These are phyloP conservation scores for Syzygium jambos DNA, from an alignment of 345 rosid genomes.

Conservation along the genomic window DNA sequence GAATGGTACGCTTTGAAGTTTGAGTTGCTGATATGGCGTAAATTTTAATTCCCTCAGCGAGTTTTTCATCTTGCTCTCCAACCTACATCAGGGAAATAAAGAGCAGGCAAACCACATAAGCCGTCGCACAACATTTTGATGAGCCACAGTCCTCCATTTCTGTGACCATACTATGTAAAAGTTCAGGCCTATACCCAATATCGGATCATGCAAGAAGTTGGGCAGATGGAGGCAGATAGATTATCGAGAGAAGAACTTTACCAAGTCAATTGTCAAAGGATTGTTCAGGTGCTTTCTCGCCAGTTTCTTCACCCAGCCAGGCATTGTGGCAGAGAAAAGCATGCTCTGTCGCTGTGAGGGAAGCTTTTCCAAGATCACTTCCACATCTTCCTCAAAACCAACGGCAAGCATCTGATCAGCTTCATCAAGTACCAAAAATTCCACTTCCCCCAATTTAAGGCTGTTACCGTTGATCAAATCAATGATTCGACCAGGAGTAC, in stretches of 20 bases:
- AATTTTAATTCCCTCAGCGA: constrained; percentile 90
- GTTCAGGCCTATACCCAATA: neutral
- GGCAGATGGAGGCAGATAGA: neutral
- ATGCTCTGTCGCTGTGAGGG: constrained; percentile 84
- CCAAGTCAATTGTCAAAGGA: constrained; percentile 92
- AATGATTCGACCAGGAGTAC: constrained; percentile 94
- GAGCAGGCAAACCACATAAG: neutral
- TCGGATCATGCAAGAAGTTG: neutral
- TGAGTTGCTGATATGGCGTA: constrained; percentile 74
- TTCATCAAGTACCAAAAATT: constrained; percentile 95
- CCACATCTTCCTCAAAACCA: constrained; percentile 96
- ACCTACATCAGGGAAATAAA: constrained; percentile 34
- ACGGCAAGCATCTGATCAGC: constrained; percentile 99
- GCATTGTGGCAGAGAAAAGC: constrained; percentile 99
- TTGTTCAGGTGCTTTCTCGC: constrained; percentile 83
- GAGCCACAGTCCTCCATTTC: neutral
- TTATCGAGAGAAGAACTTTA: constrained; percentile 9
- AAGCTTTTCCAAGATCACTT: constrained; percentile 74
- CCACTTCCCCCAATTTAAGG: constrained; percentile 82
- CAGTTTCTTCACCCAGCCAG: constrained; percentile 89
- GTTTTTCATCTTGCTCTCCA: constrained; percentile 92
- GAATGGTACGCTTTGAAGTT: constrained; percentile 71
- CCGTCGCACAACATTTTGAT: neutral
- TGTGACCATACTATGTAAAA: neutral
- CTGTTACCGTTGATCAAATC: constrained; percentile 71